These are phyloP conservation scores for Aschersonia sp. DNA, from an alignment of 2,329 filamentous ascomycete genomes.

Conservation along the genomic window DNA sequence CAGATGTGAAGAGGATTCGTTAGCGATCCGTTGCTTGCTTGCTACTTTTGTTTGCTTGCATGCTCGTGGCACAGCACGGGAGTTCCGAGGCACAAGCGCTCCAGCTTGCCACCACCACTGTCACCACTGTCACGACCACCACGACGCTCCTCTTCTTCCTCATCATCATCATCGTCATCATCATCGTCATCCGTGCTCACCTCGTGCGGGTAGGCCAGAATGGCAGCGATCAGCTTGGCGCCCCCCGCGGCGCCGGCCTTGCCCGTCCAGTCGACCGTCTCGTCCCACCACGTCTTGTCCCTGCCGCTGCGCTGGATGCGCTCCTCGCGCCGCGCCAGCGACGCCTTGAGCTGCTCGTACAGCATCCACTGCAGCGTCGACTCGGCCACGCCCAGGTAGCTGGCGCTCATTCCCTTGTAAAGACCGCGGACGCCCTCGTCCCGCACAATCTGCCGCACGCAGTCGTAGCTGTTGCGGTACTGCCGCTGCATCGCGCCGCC, in stretches of 20 bases:
- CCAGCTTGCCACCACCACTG: too few relatives aligned
- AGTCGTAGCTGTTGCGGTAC: slow-evolving; percentile 83
- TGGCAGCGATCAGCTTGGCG: slow-evolving; percentile 73
- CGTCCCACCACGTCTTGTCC: slow-evolving; percentile 56
- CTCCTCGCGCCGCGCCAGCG: slow-evolving; percentile 50
- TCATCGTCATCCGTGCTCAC: slow-evolving; percentile 25
- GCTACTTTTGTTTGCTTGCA: too few relatives aligned
- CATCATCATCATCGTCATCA: background rate
- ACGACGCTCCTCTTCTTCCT: background rate
- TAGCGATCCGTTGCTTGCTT: too few relatives aligned
- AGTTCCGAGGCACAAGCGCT: too few relatives aligned
- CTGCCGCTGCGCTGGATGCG: slow-evolving; percentile 42
- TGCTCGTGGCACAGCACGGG: too few relatives aligned
- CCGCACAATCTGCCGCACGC: slow-evolving; percentile 65
- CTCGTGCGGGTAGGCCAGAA: slow-evolving; percentile 87
- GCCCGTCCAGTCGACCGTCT: slow-evolving; percentile 62
- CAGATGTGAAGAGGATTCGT: too few relatives aligned
- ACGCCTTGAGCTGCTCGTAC: slow-evolving; percentile 81
- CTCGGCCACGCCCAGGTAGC: slow-evolving; percentile 82
- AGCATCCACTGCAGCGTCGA: slow-evolving; percentile 86
- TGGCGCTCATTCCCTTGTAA: slow-evolving; percentile 83
- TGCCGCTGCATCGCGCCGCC: slow-evolving; percentile 41
- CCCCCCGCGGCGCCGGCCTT: slow-evolving; percentile 66
- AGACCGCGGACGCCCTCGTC: slow-evolving; percentile 70
- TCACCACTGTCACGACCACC: too few relatives aligned